Percentiles rank a stretch among this genome's conserved stretches.
These are phyloP conservation scores for Nothophaeocryptopus gaeumannii DNA, from an alignment of 2,329 filamentous ascomycete species.

Conservation along the genomic window DNA sequence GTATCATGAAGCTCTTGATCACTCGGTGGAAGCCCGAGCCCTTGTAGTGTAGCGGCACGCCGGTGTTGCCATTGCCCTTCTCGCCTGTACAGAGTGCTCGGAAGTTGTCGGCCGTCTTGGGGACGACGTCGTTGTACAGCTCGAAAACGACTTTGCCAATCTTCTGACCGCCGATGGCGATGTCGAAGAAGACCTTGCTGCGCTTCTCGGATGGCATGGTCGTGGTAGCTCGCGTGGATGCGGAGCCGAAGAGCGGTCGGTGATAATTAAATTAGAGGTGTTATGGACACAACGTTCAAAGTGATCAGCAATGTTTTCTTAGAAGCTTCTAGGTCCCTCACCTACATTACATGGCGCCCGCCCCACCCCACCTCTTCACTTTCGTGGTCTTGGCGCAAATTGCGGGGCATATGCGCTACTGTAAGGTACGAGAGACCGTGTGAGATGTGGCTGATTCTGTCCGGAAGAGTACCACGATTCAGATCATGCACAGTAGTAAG, in stretches of 20 bases:
- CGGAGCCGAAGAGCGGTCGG: neutral
- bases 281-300: too few species aligned
- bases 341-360: too few species aligned
- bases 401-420: too few species aligned
- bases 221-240: conserved; percentile 2
- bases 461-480: too few species aligned
- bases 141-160: conserved; percentile 83
- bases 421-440: too few species aligned
- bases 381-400: too few species aligned
- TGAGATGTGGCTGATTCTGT: too few species aligned
- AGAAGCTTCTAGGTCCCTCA: too few species aligned
- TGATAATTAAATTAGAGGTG: too few species aligned
- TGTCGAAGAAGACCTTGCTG: conserved; percentile 88
- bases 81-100: conserved; percentile 90
- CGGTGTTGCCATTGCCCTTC: conserved; percentile 77
- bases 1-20: conserved; percentile 98
- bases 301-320: neutral
- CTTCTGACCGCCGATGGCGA: conserved; percentile 71
- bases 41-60: conserved; percentile 90
- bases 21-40: conserved; percentile 89
- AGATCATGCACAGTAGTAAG: too few species aligned
- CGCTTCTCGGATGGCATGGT: conserved; percentile 41
- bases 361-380: too few species aligned
- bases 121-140: conserved; percentile 68
- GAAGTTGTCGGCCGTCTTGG: conserved; percentile 97